Evolutionary conservation across 2,329 filamentous ascomycete species (phyloP), one percentile per base, ranked within the genome.

Genomic region (Leptodontidium sp.): DNA sequence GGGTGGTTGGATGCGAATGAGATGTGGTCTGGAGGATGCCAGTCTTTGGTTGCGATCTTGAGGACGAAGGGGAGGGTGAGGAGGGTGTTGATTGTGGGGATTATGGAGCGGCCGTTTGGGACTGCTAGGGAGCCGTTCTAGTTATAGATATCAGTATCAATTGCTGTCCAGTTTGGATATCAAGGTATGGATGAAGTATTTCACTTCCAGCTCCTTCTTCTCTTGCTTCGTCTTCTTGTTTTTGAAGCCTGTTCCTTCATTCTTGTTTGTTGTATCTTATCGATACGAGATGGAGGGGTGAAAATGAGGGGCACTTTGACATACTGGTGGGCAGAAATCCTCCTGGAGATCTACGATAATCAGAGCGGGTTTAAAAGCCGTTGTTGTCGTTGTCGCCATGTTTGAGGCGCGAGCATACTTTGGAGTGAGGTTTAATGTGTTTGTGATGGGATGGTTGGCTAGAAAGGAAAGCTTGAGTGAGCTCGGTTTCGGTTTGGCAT

Each of bases 31-130:
- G 76, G 74, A 0, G 96, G 96, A 78, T 99, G 96, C 84, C 89
- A 97, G 86, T 99, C 96, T 78, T 93, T 91, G n/a, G 95, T 97
- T 55, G 93, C 93, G 73, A 98, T 83, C 74, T 91, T 93, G 75
- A 92, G 79, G 49, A 83, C 80, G 78, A 98, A 97, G 58, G 91
- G 90, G 29, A 91, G 84, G 4, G 80, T 73, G 67, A 98, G 88
- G 57, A 98, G 89, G 61, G 81, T 73, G 83, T 98, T 98, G 81
- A 98, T 86, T 21, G 85, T 73, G 2, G 88, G 84, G 9, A 90
- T 86, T 69, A 97, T 90, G 71, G 87, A 82, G 72, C 93, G 91
- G 72, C 90, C 96, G 61, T 86, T 82, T 65, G 87, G 78, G n/a
- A 98, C 93, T 40, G 93, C 91, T 62, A 99, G 89, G n/a, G 93